Conservation (phyloP, 148 eudicot species). For the Chenopodium berlandieri region DNA sequence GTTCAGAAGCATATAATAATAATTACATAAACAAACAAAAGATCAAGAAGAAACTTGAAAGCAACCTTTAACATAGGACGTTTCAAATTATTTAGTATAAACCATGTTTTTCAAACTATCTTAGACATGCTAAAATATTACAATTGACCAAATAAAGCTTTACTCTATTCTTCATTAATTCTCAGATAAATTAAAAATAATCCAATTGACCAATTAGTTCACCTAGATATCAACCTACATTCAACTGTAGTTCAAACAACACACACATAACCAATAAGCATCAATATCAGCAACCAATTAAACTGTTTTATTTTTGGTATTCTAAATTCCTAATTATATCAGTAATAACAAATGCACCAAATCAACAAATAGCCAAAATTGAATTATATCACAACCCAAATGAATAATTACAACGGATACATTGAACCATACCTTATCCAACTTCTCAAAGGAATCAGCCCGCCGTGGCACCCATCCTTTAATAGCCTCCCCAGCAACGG, state of each 20-base stretch:
- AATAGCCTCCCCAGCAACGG: constrained; percentile 83
- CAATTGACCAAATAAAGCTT: not conserved
- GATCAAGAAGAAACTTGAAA: not conserved
- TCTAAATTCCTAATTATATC: not conserved
- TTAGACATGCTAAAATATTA: not conserved
- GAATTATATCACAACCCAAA: not conserved
- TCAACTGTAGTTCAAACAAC: not conserved
- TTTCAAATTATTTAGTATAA: not conserved
- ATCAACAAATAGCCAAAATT: not conserved
- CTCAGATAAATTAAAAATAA: constrained; percentile 3
- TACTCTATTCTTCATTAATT: not conserved
- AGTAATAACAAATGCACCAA: not conserved
- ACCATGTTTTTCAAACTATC: not conserved
- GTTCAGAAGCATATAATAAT: not conserved
- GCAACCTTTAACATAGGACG: not conserved
- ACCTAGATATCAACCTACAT: not conserved
- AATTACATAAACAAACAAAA: not conserved
- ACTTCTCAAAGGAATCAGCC: constrained; percentile 83
- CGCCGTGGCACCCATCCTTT: constrained; percentile 81
- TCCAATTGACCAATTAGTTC: not conserved
- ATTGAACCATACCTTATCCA: constrained; percentile 58
- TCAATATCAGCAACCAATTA: constrained; percentile 8
- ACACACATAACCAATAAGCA: not conserved
- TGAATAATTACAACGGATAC: not conserved
- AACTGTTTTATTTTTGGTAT: not conserved